Percentiles rank a stretch among this genome's conserved stretches.
These are phyloP conservation scores for Vitis amurensis DNA, from an alignment of 164 flowering plant species.

Conservation along the genomic window DNA sequence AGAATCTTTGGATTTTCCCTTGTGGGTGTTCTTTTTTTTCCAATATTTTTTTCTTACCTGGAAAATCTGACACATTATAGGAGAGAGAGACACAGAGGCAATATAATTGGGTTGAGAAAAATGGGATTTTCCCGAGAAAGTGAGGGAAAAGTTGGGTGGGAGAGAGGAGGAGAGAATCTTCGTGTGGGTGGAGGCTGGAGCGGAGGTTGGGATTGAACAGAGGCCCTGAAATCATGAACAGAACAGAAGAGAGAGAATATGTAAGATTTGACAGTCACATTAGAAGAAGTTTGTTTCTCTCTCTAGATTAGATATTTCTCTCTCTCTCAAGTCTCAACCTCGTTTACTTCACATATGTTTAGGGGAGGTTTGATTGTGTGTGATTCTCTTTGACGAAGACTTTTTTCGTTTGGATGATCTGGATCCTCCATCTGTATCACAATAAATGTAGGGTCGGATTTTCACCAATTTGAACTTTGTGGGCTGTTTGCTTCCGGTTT, in stretches of 20 bases:
- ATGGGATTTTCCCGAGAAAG: conserved; percentile 1
- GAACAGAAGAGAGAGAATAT: conserved; percentile 2
- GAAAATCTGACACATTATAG: not conserved
- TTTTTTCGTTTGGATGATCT: no score
- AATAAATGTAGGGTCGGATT: no score
- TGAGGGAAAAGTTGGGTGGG: not conserved
- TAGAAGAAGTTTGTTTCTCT: not conserved
- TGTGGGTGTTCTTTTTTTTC: not conserved
- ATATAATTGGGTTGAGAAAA: not conserved
- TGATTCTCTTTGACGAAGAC: no score
- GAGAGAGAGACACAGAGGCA: no score
- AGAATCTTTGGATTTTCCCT: not conserved
- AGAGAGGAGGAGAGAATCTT: conserved; percentile 6
- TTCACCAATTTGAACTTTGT: no score
- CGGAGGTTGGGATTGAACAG: not conserved
- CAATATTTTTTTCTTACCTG: not conserved
- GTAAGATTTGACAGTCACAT: conserved; percentile 12
- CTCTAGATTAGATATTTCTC: not conserved
- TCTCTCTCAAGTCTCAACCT: not conserved
- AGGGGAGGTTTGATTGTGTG: no score
- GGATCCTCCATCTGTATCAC: no score
- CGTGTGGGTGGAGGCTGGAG: not conserved
- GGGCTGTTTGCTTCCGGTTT: no score
- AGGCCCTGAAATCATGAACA: conserved; percentile 18
- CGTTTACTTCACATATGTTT: no score